Evolutionary conservation across 306 rosid species (phyloP).

Genomic region (Trifolium dubium): DNA sequence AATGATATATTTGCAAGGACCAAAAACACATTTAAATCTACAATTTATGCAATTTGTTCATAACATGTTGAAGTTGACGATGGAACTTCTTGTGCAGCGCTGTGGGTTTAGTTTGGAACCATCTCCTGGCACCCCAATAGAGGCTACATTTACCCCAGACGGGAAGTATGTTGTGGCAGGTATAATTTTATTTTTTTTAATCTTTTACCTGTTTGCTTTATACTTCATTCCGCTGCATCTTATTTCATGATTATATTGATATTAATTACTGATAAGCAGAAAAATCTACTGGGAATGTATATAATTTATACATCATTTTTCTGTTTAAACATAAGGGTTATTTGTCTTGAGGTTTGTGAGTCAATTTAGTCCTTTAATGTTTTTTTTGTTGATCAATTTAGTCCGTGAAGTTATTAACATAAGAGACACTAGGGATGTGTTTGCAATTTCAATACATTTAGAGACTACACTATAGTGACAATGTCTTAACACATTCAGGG

Average conservation of each 20-base stretch:
- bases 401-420: no score
- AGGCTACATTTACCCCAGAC: constrained; percentile 96
- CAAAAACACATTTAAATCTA: neutral
- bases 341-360: no score
- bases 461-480: no score
- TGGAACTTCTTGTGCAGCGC: constrained; percentile 62
- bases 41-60: constrained; percentile 21
- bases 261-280: constrained; percentile 16
- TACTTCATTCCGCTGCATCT: constrained; percentile 5
- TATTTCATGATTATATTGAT: constrained; percentile 3
- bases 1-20: neutral
- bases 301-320: no score
- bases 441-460: no score
- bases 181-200: constrained; percentile 29
- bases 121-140: constrained; percentile 72
- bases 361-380: no score
- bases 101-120: constrained; percentile 97
- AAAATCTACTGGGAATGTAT: constrained; percentile 9
- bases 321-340: no score
- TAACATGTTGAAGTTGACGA: constrained; percentile 19
- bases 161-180: constrained; percentile 94
- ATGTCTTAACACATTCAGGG: no score
- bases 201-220: constrained; percentile 26
- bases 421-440: no score
- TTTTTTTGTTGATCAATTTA: no score